A percentile compares a stretch with the other conserved stretches of the same genome.
phyloP scores from a whole-genome alignment of 225 moss, liverwort and hornwort genomes.

The Physcomitrium patens region DNA sequence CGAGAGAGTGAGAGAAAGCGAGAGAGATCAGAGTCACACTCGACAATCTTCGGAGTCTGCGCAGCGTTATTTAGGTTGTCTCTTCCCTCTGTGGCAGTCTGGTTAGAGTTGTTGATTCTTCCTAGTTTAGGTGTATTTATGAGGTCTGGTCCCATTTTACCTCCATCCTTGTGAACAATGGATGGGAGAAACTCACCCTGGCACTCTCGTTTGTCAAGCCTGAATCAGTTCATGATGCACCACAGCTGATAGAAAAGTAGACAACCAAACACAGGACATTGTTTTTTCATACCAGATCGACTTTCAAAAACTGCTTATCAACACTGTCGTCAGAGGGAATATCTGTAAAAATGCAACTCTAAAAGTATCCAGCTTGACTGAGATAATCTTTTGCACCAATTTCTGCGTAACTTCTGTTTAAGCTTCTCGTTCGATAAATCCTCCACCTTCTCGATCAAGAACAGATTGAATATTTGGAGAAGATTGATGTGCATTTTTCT shows the following conservation, averaged over 20 bases:
- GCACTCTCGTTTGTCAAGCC: slow-evolving; percentile 19
- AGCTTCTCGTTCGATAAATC: slow-evolving; percentile 26
- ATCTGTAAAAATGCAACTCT: slow-evolving; percentile 24
- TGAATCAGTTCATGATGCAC: slow-evolving; percentile 16
- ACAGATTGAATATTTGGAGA: slow-evolving; percentile 27
- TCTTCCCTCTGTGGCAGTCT: slow-evolving; percentile 16
- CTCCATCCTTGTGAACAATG: slow-evolving; percentile 23
- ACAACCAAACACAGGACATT: slow-evolving; percentile 21
- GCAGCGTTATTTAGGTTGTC: slow-evolving; percentile 28
- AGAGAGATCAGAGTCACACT: slow-evolving; percentile 37
- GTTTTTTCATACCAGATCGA: slow-evolving; percentile 4
- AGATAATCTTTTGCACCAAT: slow-evolving; percentile 21
- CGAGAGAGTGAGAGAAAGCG: slow-evolving; percentile 41
- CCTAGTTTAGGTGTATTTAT: slow-evolving; percentile 20
- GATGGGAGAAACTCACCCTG: neutral
- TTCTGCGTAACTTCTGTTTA: slow-evolving; percentile 21
- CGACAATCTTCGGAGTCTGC: slow-evolving; percentile 32
- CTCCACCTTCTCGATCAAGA: slow-evolving; percentile 14
- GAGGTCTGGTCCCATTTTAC: slow-evolving; percentile 19
- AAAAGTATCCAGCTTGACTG: slow-evolving; percentile 36
- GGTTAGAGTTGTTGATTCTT: slow-evolving; percentile 30
- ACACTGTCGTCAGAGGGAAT: slow-evolving; percentile 26
- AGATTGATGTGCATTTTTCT: neutral
- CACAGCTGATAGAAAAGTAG: slow-evolving; percentile 25
- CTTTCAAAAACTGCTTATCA: slow-evolving; percentile 17